Evolutionary conservation across 345 rosid genomes (phyloP).

Genomic region (Acer yangbiense): DNA sequence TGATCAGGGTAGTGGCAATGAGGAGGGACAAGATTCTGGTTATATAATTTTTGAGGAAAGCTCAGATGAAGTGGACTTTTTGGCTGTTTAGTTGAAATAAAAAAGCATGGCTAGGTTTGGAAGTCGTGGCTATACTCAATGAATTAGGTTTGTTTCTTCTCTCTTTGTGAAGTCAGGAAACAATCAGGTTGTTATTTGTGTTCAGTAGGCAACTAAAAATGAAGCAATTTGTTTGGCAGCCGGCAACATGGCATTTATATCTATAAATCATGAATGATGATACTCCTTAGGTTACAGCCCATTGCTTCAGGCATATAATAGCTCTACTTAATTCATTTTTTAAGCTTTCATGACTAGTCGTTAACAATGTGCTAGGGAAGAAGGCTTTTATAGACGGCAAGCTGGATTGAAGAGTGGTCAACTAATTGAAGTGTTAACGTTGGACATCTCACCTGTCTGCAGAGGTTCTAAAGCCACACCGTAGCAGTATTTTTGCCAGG

Average conservation of each 20-base stretch:
- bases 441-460: neutral
- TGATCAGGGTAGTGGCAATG: constrained; percentile 68
- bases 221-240: neutral
- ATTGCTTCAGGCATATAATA: constrained; percentile 1
- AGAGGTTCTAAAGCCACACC: neutral
- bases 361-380: constrained; percentile 8
- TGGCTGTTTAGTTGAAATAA: constrained; percentile 35
- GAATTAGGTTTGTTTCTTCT: constrained; percentile 27
- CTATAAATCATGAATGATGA: neutral
- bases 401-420: constrained; percentile 19
- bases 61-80: constrained; percentile 65
- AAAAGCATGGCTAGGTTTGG: constrained; percentile 12
- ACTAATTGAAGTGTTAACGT: neutral
- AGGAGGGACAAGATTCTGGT: constrained; percentile 58
- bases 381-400: neutral
- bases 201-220: neutral
- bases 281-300: neutral
- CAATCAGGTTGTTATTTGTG: neutral
- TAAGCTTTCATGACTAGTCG: neutral
- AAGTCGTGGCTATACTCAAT: constrained; percentile 6
- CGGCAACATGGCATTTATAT: neutral
- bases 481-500: neutral
- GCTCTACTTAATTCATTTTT: neutral
- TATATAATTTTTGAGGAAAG: constrained; percentile 54
- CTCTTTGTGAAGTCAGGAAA: neutral